phyloP scores from a whole-genome alignment of 2,329 filamentous ascomycete genomes.

The Pyricularia grisea region DNA sequence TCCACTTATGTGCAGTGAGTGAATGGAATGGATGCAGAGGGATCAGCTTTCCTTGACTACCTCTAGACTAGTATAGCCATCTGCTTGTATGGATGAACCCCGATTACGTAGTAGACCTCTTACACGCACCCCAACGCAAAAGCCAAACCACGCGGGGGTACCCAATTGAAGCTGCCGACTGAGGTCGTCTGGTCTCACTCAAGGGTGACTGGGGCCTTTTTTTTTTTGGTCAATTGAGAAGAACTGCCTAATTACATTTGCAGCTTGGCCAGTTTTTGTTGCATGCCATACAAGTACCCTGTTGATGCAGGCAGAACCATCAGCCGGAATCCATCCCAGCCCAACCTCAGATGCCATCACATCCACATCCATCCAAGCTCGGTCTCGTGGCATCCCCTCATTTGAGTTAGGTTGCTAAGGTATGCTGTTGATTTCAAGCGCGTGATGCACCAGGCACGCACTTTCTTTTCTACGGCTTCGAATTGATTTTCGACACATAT shows the following conservation, averaged over 20 bases:
- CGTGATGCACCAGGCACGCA: neutral
- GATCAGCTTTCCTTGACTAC: no score
- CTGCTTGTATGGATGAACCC: neutral
- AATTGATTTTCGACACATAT: neutral
- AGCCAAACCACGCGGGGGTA: neutral
- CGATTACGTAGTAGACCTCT: neutral
- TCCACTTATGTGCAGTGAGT: neutral
- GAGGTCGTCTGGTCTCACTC: neutral
- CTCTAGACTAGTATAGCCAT: no score
- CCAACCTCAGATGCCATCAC: neutral
- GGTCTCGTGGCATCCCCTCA: constrained; percentile 19
- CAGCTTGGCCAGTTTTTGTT: neutral
- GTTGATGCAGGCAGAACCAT: neutral
- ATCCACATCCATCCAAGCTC: constrained; percentile 5
- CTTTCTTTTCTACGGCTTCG: neutral
- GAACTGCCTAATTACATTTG: neutral
- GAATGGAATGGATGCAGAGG: no score
- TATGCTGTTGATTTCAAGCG: neutral
- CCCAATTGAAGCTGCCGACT: neutral
- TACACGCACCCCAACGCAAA: neutral
- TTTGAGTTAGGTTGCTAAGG: constrained; percentile 10
- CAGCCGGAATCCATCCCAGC: neutral
- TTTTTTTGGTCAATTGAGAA: no score
- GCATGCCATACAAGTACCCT: neutral
- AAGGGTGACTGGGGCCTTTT: neutral